Evolutionary conservation across 75 land plant genomes (phyloP), one percentile per base, ranked within the genome.

Genomic region (Pinus taeda): DNA sequence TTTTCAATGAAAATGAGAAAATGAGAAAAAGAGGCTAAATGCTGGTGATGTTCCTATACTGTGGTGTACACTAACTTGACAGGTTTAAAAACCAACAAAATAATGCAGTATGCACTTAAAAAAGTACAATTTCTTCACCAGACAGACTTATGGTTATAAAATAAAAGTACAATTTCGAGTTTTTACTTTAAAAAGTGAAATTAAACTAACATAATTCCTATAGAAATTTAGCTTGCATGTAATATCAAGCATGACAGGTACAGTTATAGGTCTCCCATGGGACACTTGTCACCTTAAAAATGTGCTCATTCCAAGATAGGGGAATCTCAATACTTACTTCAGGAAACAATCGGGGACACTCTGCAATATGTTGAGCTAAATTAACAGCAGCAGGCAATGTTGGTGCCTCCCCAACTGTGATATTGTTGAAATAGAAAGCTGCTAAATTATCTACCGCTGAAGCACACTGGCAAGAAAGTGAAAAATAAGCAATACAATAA

Each of bases 371-470:
- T 30, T 90, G 81, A 14, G 94, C 93, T 74, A 93, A 85, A 45
- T 90, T 92, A 18, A 93, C 56, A 36, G 97, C 89, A 85, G 88
- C 85, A 49, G 85, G 85, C 22, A 90, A 79, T 13, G 90, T 82
- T 21, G 94, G 91, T 13, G 80, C 80, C 75, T 96, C 98, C 17
- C 89, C 97, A 64, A 80, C 64, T 55, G 91, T 94, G n/a, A 96
- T 87, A 70, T 96, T 88, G 78, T 91, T 94, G 90, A 96, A 96
- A 74, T 96, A 96, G 83, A 77, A 96, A 56, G 90, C 85, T 71
- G 98, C 97, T 80, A 96, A 77, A 74, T 85, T 85, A 73, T 96
- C 98, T 64, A 96, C 90, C 45, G 98, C 91, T 58, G 91, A 85
- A 12, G 98, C 97, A 83, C 94, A 93, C 98, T 96, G 90, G 0